Evolutionary conservation across 2,329 filamentous ascomycete species (phyloP).

Genomic region (Fusarium sp.): DNA sequence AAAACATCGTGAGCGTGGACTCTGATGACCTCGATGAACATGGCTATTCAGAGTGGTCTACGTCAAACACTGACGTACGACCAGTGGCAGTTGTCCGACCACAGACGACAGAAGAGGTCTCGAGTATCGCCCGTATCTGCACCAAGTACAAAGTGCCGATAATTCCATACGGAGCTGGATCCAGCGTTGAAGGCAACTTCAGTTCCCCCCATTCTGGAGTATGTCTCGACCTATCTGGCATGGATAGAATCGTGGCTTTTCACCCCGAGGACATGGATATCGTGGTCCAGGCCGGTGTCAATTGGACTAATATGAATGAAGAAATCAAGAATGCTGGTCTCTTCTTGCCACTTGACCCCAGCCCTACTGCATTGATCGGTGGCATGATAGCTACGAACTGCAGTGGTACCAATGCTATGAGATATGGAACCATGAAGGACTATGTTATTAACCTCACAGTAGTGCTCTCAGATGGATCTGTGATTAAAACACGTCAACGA

Average conservation of each 20-base stretch:
- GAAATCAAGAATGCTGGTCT: slow-evolving; percentile 70
- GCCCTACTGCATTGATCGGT: slow-evolving; percentile 67
- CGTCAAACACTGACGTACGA: slow-evolving; percentile 63
- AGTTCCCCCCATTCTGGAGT: slow-evolving; percentile 74
- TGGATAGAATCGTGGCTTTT: slow-evolving; percentile 73
- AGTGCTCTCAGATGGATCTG: slow-evolving; percentile 73
- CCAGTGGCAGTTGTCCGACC: slow-evolving; percentile 74
- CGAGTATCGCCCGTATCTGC: slow-evolving; percentile 70
- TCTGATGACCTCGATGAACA: slow-evolving; percentile 62
- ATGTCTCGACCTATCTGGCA: slow-evolving; percentile 74
- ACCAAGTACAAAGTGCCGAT: slow-evolving; percentile 72
- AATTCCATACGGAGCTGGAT: slow-evolving; percentile 80
- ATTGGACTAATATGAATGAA: slow-evolving; percentile 75
- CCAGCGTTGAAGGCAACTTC: slow-evolving; percentile 77
- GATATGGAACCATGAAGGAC: slow-evolving; percentile 81
- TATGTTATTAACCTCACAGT: slow-evolving; percentile 79
- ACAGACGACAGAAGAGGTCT: slow-evolving; percentile 71
- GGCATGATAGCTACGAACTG: slow-evolving; percentile 76
- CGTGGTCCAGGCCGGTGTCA: slow-evolving; percentile 74
- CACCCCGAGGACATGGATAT: slow-evolving; percentile 78
- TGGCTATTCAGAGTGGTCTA: not conserved
- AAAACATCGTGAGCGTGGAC: slow-evolving; percentile 71
- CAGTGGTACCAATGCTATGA: slow-evolving; percentile 67
- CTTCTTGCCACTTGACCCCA: slow-evolving; percentile 77
- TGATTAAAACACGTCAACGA: slow-evolving; percentile 73